These are phyloP conservation scores for Lonicera japonica DNA, from an alignment of 129 eudicot species.

Conservation along the genomic window DNA sequence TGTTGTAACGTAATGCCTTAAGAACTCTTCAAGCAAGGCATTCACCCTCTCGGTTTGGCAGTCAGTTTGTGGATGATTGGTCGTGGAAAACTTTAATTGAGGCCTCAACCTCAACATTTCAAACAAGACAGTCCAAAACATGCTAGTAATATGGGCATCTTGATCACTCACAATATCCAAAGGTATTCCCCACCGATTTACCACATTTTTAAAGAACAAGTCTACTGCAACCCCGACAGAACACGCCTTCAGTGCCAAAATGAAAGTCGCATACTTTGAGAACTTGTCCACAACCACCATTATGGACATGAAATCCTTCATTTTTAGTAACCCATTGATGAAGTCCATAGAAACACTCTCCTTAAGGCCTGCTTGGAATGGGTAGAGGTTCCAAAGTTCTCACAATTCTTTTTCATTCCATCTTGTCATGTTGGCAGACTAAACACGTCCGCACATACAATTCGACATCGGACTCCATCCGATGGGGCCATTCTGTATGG, in stretches of 20 bases:
- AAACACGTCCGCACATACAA: conserved; percentile 4
- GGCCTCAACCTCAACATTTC: background rate
- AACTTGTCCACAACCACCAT: no score
- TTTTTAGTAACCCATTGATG: no score
- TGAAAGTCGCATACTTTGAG: no score
- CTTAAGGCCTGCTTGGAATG: no score
- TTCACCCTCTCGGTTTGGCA: no score
- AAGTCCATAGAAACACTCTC: no score
- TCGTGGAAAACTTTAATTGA: background rate
- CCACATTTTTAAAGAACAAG: background rate
- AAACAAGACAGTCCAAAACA: conserved; percentile 5
- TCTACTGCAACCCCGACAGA: background rate
- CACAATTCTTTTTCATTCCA: background rate
- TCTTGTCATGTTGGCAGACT: conserved; percentile 5
- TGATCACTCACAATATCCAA: background rate
- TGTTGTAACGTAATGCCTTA: background rate
- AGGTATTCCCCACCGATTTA: background rate
- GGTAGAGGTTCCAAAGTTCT: background rate
- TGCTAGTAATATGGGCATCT: background rate
- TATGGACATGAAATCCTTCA: no score
- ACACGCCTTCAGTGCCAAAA: no score
- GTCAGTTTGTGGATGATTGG: background rate
- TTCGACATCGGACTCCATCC: no score
- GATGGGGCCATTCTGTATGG: no score
- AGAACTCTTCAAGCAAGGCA: no score